Evolutionary conservation across 257 asterid genomes (phyloP).

Genomic region (Lithospermum erythrorhizon): DNA sequence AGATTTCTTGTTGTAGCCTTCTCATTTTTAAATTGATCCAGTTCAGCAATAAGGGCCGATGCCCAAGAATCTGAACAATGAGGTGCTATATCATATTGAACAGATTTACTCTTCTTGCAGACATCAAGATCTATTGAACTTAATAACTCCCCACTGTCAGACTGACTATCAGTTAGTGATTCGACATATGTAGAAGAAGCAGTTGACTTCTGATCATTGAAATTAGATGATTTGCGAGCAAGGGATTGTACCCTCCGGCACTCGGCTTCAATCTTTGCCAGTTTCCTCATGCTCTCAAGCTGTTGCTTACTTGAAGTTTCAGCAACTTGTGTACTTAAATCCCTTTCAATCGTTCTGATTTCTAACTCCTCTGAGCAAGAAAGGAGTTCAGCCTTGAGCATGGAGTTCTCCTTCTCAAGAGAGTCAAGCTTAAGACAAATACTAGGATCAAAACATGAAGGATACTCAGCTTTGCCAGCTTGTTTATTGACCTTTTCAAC

Average conservation of each 20-base stretch:
- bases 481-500: constrained; percentile 15
- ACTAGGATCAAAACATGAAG: constrained; percentile 21
- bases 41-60: constrained; percentile 35
- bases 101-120: constrained; percentile 14
- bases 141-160: constrained; percentile 27
- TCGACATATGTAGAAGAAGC: constrained; percentile 33
- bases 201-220: constrained; percentile 22
- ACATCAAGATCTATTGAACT: constrained; percentile 21
- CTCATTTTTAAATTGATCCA: constrained; percentile 44
- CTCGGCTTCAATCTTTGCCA: constrained; percentile 51
- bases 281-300: constrained; percentile 48
- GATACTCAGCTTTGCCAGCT: constrained; percentile 13
- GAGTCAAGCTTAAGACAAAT: constrained; percentile 20
- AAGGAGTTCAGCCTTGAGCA: constrained; percentile 39
- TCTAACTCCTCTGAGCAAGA: constrained; percentile 38
- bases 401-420: constrained; percentile 45
- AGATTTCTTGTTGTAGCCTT: constrained; percentile 26
- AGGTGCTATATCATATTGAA: constrained; percentile 26
- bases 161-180: constrained; percentile 36
- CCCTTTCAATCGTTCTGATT: constrained; percentile 43
- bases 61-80: constrained; percentile 40
- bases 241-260: constrained; percentile 31
- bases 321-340: constrained; percentile 63
- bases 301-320: constrained; percentile 71
- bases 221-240: constrained; percentile 34